Evolutionary conservation across 129 eudicot species (phyloP).

Genomic region (Cynara cardunculus): DNA sequence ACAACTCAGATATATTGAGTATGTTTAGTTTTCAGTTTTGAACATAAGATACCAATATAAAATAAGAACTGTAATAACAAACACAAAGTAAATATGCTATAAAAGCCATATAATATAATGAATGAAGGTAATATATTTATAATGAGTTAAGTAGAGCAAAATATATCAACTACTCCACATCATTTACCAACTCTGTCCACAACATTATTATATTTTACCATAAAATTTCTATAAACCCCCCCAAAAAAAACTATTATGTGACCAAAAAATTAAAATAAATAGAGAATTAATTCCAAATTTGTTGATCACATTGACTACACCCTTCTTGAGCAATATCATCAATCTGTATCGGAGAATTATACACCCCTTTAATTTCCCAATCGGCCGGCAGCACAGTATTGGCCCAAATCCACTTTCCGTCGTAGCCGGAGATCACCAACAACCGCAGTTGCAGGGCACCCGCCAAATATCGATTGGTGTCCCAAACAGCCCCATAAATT

Average conservation of each 20-base stretch:
- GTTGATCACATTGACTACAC: conserved; percentile 54
- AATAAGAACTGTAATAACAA: too few relatives aligned
- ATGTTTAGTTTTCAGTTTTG: not conserved
- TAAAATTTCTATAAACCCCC: not conserved
- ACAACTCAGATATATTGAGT: too few relatives aligned
- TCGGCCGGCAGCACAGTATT: conserved; percentile 53
- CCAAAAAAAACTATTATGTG: not conserved
- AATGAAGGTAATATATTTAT: not conserved
- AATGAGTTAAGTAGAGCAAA: not conserved
- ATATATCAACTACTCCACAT: conserved; percentile 9
- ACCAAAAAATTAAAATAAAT: not conserved
- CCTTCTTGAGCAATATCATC: conserved; percentile 74
- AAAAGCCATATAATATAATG: not conserved
- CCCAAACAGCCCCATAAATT: conserved; percentile 76
- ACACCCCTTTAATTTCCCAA: conserved; percentile 57
- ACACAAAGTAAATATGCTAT: not conserved
- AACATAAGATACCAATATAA: not conserved
- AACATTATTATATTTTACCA: not conserved
- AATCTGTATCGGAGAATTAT: conserved; percentile 61
- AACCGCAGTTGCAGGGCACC: conserved; percentile 68
- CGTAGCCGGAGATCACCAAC: conserved; percentile 62
- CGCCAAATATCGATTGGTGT: conserved; percentile 42
- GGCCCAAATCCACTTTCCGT: conserved; percentile 58
- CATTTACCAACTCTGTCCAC: conserved; percentile 18
- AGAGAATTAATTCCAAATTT: conserved; percentile 35